Percentiles rank a stretch among this genome's conserved stretches.
phyloP scores from a whole-genome alignment of 805 yeast genomes.

The Komagataella ulmi region DNA sequence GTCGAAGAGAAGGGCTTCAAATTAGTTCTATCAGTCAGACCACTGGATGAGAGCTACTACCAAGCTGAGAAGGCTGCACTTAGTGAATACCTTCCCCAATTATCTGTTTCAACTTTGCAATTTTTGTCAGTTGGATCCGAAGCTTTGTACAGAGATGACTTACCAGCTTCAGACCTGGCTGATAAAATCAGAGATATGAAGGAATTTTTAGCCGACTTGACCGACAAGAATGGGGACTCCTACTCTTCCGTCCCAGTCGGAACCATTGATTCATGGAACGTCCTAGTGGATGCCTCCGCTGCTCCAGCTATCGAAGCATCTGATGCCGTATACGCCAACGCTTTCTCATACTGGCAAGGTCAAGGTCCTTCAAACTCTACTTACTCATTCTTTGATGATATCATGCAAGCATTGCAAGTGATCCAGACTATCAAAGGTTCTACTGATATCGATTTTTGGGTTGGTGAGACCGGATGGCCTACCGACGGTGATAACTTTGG shows the following conservation, averaged over 20 bases:
- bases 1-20: conserved; percentile 68
- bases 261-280: conserved; percentile 93
- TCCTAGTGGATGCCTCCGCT: conserved; percentile 68
- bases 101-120: conserved; percentile 56
- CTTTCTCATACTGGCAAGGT: conserved; percentile 98
- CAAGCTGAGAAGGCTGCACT: conserved; percentile 65
- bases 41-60: conserved; percentile 73
- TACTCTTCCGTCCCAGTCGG: conserved; percentile 70
- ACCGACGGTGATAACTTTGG: conserved; percentile 69
- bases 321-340: conserved; percentile 84
- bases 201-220: conserved; percentile 41
- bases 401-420: conserved; percentile 91
- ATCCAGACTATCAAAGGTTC: conserved; percentile 81
- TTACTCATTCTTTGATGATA: conserved; percentile 89
- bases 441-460: conserved; percentile 82
- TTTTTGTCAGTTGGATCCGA: conserved; percentile 90
- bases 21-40: conserved; percentile 85
- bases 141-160: conserved; percentile 83
- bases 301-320: conserved; percentile 63
- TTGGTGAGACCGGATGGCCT: conserved; percentile 98
- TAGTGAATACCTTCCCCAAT: conserved; percentile 51
- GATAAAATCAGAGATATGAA: conserved; percentile 49
- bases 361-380: conserved; percentile 75
- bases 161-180: conserved; percentile 68
- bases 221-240: conserved; percentile 72